Base-by-base conservation (phyloP, 805 yeast species). In the Yamadazyma ubonensis region DNA sequence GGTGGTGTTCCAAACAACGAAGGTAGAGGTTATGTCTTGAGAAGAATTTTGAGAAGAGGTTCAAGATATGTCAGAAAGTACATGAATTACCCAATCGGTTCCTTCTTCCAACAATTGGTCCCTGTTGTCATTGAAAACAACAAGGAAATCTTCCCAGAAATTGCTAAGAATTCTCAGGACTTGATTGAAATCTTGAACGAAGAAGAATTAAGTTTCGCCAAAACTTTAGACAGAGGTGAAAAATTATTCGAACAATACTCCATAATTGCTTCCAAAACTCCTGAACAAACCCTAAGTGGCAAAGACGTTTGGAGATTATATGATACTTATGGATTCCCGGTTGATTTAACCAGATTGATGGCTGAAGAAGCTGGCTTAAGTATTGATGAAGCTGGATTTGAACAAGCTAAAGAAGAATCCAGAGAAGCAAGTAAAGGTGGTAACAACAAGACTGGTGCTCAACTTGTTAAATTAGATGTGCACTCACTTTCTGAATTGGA, bases 1-100 rank as follows among this genome's bases (percentile, higher is more conserved):
- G 99, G 99, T 57, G 99, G 99, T 58, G 97, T 93, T 42, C 99
- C 99, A 59, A 93, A 93, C 70, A 93, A 90, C 58, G 99, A 93
- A 61, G 99, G 99, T 55, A 84, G 99, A 70, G 99, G 99, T 55
- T 93, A 93, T 58, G 99, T 93, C 31, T 72, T 93, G 63, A 83
- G 99, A 71, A 85, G 99, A 73, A 90, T 93, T 53, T 73, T 93
- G 57, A 85, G 99, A 74, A 85, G 99, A 74, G 99, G 99, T 57
- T 87, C 96, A 28, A 84, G 99, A 67, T 93, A 87, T 58, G 97
- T 84, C 32, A 84, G 98, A 66, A 93, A 93, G 70, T 90, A 93
- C 71, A 81, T 93, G 85, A 81, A 87, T 65, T 91, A 86, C 58
- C 96, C 96, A 48, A 88, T 91, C 54, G 98, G 99, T 39, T 78